phyloP scores from a whole-genome alignment of 2,329 filamentous ascomycete species.

The Cladosporium sp. region DNA sequence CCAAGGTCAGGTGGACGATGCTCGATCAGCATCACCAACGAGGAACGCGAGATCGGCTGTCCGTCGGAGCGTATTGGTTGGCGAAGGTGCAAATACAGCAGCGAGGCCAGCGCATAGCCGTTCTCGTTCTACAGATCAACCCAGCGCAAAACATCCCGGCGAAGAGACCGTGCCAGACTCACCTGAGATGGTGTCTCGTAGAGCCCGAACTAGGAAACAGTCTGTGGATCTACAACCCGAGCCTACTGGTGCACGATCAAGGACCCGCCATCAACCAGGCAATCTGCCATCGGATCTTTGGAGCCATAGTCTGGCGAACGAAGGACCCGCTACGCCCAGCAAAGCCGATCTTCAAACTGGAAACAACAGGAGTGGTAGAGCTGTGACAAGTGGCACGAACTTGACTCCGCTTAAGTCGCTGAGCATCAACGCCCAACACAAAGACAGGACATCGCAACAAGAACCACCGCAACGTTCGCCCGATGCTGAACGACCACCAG shows the following conservation, averaged over 20 bases:
- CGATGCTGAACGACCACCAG: constrained; percentile 18
- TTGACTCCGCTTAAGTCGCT: constrained; percentile 32
- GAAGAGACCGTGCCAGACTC: background rate
- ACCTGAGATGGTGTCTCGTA: background rate
- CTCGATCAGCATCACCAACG: background rate
- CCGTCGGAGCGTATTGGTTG: constrained; percentile 7
- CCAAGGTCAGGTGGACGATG: constrained; percentile 31
- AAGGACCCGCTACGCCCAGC: constrained; percentile 18
- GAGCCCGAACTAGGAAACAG: background rate
- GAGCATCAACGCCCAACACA: constrained; percentile 31
- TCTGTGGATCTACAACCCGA: constrained; percentile 4
- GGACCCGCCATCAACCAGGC: constrained; percentile 18
- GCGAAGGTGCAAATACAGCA: background rate
- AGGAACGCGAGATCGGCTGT: background rate
- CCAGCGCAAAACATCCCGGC: background rate
- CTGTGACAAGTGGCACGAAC: constrained; percentile 29
- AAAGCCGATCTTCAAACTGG: constrained; percentile 14
- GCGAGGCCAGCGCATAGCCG: background rate
- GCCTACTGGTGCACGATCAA: background rate
- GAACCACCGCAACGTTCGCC: background rate
- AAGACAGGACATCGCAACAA: constrained; percentile 10
- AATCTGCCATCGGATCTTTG: constrained; percentile 26
- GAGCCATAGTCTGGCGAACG: constrained; percentile 26
- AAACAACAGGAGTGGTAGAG: constrained; percentile 23
- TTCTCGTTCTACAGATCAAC: constrained; percentile 14